Percentiles rank a stretch among this genome's conserved stretches.
phyloP scores from a whole-genome alignment of 2,329 filamentous ascomycete species.

The Aspergillus udagawae region DNA sequence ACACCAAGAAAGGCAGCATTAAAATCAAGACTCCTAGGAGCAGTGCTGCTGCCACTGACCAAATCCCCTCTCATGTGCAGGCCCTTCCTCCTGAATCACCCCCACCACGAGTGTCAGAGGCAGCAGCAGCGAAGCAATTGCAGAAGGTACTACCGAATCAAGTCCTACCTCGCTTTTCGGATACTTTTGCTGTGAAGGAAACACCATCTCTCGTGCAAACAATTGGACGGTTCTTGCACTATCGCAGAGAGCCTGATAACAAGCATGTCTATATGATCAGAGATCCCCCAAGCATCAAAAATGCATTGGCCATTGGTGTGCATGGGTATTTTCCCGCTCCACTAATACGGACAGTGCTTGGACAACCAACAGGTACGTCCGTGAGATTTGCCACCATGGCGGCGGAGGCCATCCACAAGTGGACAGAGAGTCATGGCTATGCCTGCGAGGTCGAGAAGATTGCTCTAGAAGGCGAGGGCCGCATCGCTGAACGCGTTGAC shows the following conservation, averaged over 20 bases:
- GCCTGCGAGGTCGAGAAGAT: constrained; percentile 86
- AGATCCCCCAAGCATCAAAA: constrained; percentile 69
- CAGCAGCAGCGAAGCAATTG: constrained; percentile 31
- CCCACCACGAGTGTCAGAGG: constrained; percentile 27
- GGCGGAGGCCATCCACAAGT: constrained; percentile 76
- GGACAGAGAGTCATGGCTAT: constrained; percentile 71
- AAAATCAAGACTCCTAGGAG: constrained; percentile 26
- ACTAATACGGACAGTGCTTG: constrained; percentile 82
- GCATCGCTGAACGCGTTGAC: constrained; percentile 82
- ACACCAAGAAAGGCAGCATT: constrained; percentile 25
- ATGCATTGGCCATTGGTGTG: constrained; percentile 86
- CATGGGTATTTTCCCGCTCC: constrained; percentile 91
- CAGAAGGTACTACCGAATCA: constrained; percentile 42
- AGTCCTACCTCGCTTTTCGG: constrained; percentile 45
- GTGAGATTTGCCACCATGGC: constrained; percentile 87
- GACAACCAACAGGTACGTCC: constrained; percentile 92
- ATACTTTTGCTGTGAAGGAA: constrained; percentile 43
- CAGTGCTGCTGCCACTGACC: constrained; percentile 21
- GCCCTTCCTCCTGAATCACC: constrained; percentile 11
- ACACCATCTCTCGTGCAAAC: constrained; percentile 63
- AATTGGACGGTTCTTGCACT: constrained; percentile 42
- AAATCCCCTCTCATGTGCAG: constrained; percentile 14
- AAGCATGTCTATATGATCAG: constrained; percentile 70
- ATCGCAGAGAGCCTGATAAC: constrained; percentile 54
- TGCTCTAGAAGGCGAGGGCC: constrained; percentile 89